Base-by-base conservation (phyloP, 169 alveolate species). In the Plasmodium inui region DNA sequence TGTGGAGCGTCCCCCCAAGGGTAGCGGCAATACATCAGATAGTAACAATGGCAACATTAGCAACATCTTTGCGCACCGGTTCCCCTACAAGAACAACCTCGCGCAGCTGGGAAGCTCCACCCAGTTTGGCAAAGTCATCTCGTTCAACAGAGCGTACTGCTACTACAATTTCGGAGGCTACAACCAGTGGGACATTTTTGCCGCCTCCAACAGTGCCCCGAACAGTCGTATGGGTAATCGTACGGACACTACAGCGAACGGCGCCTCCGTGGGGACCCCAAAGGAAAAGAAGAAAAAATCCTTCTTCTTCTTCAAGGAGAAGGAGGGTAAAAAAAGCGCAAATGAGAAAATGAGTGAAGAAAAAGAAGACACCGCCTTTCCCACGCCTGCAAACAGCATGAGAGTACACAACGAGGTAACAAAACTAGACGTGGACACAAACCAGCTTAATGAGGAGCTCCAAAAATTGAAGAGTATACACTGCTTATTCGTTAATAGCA, bases 101-200 rank as follows among this genome's bases (percentile, higher is more conserved):
- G 46, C 26, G 6, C 19, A 55, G 71, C 50, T 88, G 55, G 26
- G 32, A 14, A 57, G 10, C 70, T 78, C 37, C 44, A 39, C 41
- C 30, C 41, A 78, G 72, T 88, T 88, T 26, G 94, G 94, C 9
- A 88, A 88, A 39, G 82, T 44, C 28, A 7, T 88, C 28, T 28
- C 10, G 5, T 88, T 55, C 50, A 28, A 37, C 53, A 41, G 50
- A 2, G 78, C 44, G 9, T 88, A 88, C 72, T 41, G 34, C 30
- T 61, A 88, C 34, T 88, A 73, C 50, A 88, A 88, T 34, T 88
- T 88, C 50, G 94, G 53, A 32, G 81, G 50, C 3, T 88, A 88
- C 72, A 88, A 88, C n/a, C 37, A 88, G 67, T 79, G 81, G 79
- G 89, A 78, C 34, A 78, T 2, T 39, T 34, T 79, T 46, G 17